A percentile compares a stretch with the other conserved stretches of the same genome.
These are phyloP conservation scores for Trichoderma asperellum DNA, from an alignment of 2,329 filamentous ascomycete species.

Conservation along the genomic window DNA sequence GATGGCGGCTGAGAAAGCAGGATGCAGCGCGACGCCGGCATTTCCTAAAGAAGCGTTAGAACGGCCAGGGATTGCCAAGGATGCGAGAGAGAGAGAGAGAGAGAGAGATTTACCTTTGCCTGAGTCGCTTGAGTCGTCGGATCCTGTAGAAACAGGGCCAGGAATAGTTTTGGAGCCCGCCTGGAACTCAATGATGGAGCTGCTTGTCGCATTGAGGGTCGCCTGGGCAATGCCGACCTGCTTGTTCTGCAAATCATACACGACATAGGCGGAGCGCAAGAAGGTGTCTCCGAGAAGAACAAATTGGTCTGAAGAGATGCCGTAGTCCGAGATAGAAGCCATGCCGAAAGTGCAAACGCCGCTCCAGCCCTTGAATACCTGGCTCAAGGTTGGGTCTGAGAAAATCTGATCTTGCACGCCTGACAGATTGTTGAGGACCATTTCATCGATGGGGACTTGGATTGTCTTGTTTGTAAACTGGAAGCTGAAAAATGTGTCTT, in stretches of 20 bases:
- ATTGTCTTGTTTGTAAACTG: conserved; percentile 54
- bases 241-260: conserved; percentile 57
- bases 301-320: conserved; percentile 38
- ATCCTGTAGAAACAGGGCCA: conserved; percentile 24
- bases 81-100: too few species aligned
- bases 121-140: background rate
- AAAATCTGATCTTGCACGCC: conserved; percentile 46
- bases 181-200: conserved; percentile 52
- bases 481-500: conserved; percentile 55
- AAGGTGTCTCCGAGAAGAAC: conserved; percentile 63
- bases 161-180: conserved; percentile 47
- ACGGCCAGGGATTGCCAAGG: background rate
- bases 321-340: conserved; percentile 46
- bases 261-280: conserved; percentile 60
- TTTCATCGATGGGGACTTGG: conserved; percentile 56
- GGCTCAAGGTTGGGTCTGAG: conserved; percentile 44
- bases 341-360: conserved; percentile 60
- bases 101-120: background rate
- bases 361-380: conserved; percentile 45
- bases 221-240: conserved; percentile 58
- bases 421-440: conserved; percentile 53
- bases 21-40: background rate
- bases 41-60: background rate
- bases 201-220: conserved; percentile 51
- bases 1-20: background rate